These are phyloP conservation scores for Macadamia integrifolia DNA, from an alignment of 164 flowering plant species.

Conservation along the genomic window DNA sequence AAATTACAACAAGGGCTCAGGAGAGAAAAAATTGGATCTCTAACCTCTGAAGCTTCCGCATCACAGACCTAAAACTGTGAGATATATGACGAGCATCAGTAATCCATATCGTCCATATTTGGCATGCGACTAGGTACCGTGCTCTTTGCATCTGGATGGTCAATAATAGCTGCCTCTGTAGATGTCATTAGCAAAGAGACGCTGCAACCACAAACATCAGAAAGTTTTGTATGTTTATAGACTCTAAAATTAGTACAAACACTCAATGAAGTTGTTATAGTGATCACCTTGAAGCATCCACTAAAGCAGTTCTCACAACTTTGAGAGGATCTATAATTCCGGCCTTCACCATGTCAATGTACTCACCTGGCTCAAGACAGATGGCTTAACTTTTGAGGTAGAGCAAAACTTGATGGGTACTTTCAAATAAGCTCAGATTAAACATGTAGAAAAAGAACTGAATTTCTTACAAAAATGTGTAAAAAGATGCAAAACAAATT, in stretches of 20 bases:
- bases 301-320: constrained; percentile 79
- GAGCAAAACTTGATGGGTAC: too few relatives aligned
- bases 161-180: constrained; percentile 58
- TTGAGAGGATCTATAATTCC: constrained; percentile 94
- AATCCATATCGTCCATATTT: constrained; percentile 37
- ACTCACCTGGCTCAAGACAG: constrained; percentile 47
- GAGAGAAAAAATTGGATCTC: too few relatives aligned
- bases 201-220: constrained; percentile 33
- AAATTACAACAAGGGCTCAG: too few relatives aligned
- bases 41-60: too few relatives aligned
- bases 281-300: constrained; percentile 84
- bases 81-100: constrained; percentile 5
- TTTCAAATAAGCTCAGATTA: background rate
- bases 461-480: too few relatives aligned
- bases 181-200: constrained; percentile 73
- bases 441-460: background rate
- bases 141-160: constrained; percentile 31
- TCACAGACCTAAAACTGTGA: too few relatives aligned
- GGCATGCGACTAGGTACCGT: constrained; percentile 48
- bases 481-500: too few relatives aligned
- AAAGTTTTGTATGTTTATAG: background rate
- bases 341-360: constrained; percentile 81
- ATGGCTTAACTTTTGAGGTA: too few relatives aligned
- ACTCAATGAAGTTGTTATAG: background rate
- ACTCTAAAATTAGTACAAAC: background rate